These are phyloP conservation scores for Alternaria hordeiaustralica DNA, from an alignment of 2,329 filamentous ascomycete genomes.

Conservation along the genomic window DNA sequence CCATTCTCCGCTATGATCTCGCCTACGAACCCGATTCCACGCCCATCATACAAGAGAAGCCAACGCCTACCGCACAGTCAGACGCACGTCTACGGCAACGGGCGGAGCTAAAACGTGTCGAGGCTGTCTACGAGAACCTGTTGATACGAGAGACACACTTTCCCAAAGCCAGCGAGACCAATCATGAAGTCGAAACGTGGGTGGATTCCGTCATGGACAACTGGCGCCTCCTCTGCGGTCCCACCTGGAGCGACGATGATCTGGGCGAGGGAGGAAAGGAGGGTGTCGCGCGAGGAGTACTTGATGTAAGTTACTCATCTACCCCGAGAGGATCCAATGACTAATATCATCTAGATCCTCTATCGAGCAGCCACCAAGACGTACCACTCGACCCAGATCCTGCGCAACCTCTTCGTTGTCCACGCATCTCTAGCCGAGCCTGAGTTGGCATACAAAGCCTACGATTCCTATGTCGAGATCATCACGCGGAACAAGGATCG, in stretches of 20 bases:
- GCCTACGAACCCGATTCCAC: constrained; percentile 61
- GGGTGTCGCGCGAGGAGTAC: constrained; percentile 73
- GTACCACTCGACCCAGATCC: constrained; percentile 89
- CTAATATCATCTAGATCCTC: constrained; percentile 63
- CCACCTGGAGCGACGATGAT: constrained; percentile 80
- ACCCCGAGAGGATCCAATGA: background rate
- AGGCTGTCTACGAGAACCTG: constrained; percentile 78
- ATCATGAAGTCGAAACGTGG: constrained; percentile 82
- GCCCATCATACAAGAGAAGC: constrained; percentile 27
- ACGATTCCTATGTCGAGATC: constrained; percentile 91
- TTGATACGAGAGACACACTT: constrained; percentile 82
- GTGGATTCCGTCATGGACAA: constrained; percentile 80
- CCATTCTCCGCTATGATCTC: constrained; percentile 72
- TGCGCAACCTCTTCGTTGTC: constrained; percentile 85
- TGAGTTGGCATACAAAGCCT: constrained; percentile 86
- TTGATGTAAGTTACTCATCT: constrained; percentile 61
- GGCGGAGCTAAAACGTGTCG: constrained; percentile 78
- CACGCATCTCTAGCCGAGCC: constrained; percentile 91
- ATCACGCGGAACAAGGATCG: constrained; percentile 84
- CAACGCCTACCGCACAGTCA: constrained; percentile 28
- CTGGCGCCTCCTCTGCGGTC: constrained; percentile 82
- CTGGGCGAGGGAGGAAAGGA: constrained; percentile 82
- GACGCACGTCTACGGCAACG: constrained; percentile 60
- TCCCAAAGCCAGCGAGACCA: constrained; percentile 80
- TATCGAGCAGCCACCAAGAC: constrained; percentile 92